Evolutionary conservation across 768 basidiomycete genomes (phyloP).

Genomic region (Hericium rajendrae): DNA sequence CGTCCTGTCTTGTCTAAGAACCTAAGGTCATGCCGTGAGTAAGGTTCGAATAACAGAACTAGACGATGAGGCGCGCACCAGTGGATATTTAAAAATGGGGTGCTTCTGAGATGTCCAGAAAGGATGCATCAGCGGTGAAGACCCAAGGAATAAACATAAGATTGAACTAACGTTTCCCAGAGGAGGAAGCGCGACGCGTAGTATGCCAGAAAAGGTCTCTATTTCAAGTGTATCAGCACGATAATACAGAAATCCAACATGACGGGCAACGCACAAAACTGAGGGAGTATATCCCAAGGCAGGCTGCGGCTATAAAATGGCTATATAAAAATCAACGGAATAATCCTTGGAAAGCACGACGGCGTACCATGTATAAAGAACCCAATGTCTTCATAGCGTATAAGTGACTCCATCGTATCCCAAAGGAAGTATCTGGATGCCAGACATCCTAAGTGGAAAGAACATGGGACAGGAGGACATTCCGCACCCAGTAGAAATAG

Average conservation of each 20-base stretch:
- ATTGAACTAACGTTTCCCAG: constrained; percentile 59
- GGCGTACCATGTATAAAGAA: constrained; percentile 66
- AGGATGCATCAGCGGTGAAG: constrained; percentile 1
- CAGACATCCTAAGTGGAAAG: neutral
- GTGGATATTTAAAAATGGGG: constrained; percentile 81
- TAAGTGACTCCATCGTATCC: constrained; percentile 64
- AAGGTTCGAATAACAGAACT: neutral
- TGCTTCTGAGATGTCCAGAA: constrained; percentile 39
- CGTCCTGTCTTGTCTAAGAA: constrained; percentile 69
- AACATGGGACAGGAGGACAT: neutral
- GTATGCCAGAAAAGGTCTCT: constrained; percentile 68
- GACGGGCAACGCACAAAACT: constrained; percentile 51
- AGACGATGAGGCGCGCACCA: constrained; percentile 40
- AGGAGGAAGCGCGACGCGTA: constrained; percentile 69
- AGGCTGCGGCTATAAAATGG: constrained; percentile 40
- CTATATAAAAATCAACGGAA: neutral
- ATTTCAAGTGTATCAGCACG: neutral
- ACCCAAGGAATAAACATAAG: neutral
- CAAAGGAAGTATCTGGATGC: constrained; percentile 64
- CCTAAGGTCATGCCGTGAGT: constrained; percentile 26
- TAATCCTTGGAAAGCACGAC: neutral
- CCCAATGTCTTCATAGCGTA: constrained; percentile 61
- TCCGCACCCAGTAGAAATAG: constrained; percentile 64
- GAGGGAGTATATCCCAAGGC: constrained; percentile 54
- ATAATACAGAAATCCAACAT: neutral